phyloP scores from a whole-genome alignment of 2,329 filamentous ascomycete species.

The Chaetoscypha palmicola region DNA sequence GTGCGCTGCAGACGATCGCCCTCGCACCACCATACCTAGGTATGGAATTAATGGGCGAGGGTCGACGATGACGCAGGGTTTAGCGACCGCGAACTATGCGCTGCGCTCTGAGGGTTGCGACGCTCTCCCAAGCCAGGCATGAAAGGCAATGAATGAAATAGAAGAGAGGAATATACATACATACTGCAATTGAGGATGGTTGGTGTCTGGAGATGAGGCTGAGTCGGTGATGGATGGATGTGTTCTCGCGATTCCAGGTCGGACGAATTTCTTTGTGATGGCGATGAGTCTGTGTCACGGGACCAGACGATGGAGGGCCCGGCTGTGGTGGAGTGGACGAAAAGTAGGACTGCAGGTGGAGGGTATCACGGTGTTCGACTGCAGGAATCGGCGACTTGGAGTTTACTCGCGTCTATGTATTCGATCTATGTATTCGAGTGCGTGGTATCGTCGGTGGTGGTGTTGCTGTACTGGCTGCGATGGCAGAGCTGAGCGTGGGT shows the following conservation, averaged over 20 bases:
- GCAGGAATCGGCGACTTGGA: too few relatives aligned
- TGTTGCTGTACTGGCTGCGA: too few relatives aligned
- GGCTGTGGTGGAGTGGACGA: neutral
- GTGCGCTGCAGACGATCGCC: neutral
- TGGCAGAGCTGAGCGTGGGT: neutral
- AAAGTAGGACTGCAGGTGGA: neutral
- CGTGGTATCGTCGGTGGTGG: neutral
- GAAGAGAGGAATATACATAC: too few relatives aligned
- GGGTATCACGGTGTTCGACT: neutral
- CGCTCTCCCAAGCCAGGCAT: neutral
- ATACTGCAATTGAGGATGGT: neutral
- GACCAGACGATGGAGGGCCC: neutral
- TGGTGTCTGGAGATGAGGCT: neutral
- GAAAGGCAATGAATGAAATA: too few relatives aligned
- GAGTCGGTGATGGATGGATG: neutral
- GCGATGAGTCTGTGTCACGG: neutral
- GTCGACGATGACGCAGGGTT: constrained; percentile 1
- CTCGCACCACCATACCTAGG: neutral
- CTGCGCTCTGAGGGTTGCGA: neutral
- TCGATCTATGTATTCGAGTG: neutral
- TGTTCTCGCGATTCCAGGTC: neutral
- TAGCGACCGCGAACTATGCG: neutral
- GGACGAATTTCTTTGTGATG: too few relatives aligned
- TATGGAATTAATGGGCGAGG: neutral
- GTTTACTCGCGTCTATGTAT: too few relatives aligned